Base-by-base conservation (phyloP, 225 moss, liverwort and hornwort species). In the Physcomitrium patens region DNA sequence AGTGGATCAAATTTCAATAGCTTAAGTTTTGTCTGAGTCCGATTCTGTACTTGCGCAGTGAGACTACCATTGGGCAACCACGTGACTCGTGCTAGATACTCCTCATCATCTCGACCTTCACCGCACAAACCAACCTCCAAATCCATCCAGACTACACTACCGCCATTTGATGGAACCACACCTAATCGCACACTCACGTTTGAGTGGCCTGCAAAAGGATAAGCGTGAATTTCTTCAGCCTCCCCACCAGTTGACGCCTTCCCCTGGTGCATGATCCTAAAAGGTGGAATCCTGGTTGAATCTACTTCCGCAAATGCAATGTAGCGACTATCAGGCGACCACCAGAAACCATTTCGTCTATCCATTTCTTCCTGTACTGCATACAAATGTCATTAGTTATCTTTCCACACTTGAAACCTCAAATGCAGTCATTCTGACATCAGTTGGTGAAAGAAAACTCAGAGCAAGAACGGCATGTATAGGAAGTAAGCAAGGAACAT, bases 331-430 rank as follows among this genome's bases (percentile, higher is more conserved):
- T 99, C 95, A 54, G 84, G 84, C 37, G 99, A 99, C 99, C 99
- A 99, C 99, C 99, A 99, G 84, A 93, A 99, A 67, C 99, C 99
- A 83, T 86, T 99, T 78, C 95, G 93, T 81, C 99, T 85, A 75
- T 99, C 99, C 99, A 99, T 99, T 85, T 99, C 99, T 90, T 99
- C 99, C 99, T 99, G 95, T 67, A 82, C 73, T 90, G 78, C 78
- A 87, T 58, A 81, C 82, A 50, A 69, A 44, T 50, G 23, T 60
- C 41, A 55, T 78, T 71, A 83, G 68, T 47, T 19, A 63, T 28
- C 70, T 50, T 52, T 24, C 43, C 69, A 71, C 44, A 24, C 17
- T 24, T 53, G 23, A 23, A 17, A 20, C 8, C 19, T 55, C 19
- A 17, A 18, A 55, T 17, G 54, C 17, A 17, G 17, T 5, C 19